Conservation (phyloP, 805 yeast genomes). For the Starmerella geochares region DNA sequence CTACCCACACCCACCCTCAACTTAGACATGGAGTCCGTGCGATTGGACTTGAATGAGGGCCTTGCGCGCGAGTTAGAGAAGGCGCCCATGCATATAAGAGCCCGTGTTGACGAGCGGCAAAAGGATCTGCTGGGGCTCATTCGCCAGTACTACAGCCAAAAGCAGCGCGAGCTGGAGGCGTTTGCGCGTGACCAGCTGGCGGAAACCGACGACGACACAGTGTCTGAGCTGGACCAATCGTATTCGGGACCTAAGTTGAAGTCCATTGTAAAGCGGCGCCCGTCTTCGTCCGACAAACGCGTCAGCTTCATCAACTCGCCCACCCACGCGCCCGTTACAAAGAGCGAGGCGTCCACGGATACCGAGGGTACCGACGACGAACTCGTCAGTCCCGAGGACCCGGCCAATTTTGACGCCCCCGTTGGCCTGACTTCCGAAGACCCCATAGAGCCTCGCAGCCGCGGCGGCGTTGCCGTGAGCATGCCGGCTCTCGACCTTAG, state of each 20-base stretch:
- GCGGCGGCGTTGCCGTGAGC: neutral
- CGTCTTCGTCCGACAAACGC: constrained; percentile 22
- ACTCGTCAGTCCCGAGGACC: neutral
- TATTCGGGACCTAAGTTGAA: constrained; percentile 19
- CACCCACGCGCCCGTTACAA: constrained; percentile 9
- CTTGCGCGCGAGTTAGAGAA: constrained; percentile 11
- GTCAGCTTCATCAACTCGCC: constrained; percentile 25
- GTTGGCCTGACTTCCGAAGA: neutral
- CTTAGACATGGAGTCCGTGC: constrained; percentile 11
- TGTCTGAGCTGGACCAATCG: constrained; percentile 6
- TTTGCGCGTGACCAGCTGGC: constrained; percentile 15
- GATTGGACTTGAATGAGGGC: constrained; percentile 12
- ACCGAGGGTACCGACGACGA: constrained; percentile 1
- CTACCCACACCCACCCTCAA: neutral
- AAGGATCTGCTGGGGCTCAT: constrained; percentile 17
- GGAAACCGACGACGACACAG: neutral
- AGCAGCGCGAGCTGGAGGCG: constrained; percentile 20
- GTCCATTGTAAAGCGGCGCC: constrained; percentile 23
- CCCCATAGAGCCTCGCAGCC: neutral
- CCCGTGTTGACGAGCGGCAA: constrained; percentile 19
- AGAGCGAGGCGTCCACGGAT: constrained; percentile 1
- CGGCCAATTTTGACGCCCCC: neutral
- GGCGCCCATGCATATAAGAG: constrained; percentile 15
- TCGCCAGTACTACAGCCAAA: constrained; percentile 10
- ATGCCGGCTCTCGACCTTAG: constrained; percentile 4